Evolutionary conservation across 2,329 filamentous ascomycete genomes (phyloP).

Genomic region (Pseudogymnoascus sp.): DNA sequence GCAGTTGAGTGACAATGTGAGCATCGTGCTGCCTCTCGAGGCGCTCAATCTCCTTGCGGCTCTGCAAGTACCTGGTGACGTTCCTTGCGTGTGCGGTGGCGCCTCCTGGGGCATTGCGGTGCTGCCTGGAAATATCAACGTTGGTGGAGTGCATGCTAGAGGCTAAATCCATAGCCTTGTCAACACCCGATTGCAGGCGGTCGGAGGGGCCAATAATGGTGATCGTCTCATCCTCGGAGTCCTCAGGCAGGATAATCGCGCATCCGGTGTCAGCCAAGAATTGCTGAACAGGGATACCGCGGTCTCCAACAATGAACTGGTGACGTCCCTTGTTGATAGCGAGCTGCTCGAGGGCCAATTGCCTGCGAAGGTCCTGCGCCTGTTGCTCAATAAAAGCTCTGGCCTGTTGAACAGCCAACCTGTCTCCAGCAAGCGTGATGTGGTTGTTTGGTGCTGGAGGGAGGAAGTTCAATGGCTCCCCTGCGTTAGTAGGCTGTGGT

Average conservation of each 20-base stretch:
- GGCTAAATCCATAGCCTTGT: slow-evolving; percentile 81
- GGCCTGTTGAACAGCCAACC: slow-evolving; percentile 68
- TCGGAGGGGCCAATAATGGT: slow-evolving; percentile 75
- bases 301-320: slow-evolving; percentile 87
- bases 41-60: slow-evolving; percentile 72
- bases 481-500: slow-evolving; percentile 50
- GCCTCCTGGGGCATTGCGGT: slow-evolving; percentile 63
- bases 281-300: slow-evolving; percentile 69
- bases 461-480: slow-evolving; percentile 59
- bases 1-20: slow-evolving; percentile 75
- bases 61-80: slow-evolving; percentile 77
- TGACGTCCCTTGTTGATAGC: slow-evolving; percentile 80
- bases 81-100: slow-evolving; percentile 73
- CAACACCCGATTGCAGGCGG: slow-evolving; percentile 63
- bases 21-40: slow-evolving; percentile 73
- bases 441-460: slow-evolving; percentile 64
- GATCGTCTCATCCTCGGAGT: slow-evolving; percentile 66
- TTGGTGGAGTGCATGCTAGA: slow-evolving; percentile 77
- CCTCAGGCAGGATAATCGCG: slow-evolving; percentile 70
- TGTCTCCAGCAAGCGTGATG: slow-evolving; percentile 82
- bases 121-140: slow-evolving; percentile 73
- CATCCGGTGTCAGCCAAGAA: slow-evolving; percentile 91
- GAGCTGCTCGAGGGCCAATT: slow-evolving; percentile 69
- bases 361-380: slow-evolving; percentile 64
- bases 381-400: slow-evolving; percentile 73